Conservation (phyloP, 176 grass and related monocot species). For the Saccharum officinarum region DNA sequence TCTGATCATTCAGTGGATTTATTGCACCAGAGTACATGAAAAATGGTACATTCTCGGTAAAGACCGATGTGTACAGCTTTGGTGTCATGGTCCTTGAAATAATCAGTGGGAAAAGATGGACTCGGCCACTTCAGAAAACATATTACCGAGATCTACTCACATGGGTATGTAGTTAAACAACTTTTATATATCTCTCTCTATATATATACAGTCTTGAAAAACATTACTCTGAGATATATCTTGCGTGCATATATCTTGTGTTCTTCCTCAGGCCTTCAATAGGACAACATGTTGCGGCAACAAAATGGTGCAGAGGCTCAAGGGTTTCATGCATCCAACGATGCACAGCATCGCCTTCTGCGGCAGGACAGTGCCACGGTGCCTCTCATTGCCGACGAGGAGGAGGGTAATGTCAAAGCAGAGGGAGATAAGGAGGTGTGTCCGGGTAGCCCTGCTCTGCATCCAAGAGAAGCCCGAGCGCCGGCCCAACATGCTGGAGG, state of each 20-base stretch:
- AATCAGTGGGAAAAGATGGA: conserved; percentile 22
- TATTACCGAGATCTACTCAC: not conserved
- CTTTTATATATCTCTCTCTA: too few relatives aligned
- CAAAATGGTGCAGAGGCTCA: not conserved
- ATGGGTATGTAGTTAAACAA: not conserved
- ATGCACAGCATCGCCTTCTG: not conserved
- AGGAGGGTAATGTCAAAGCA: not conserved
- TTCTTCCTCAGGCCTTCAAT: not conserved
- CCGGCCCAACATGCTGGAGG: not conserved
- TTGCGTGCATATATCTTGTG: too few relatives aligned
- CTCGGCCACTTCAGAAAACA: not conserved
- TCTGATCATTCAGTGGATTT: conserved; percentile 1
- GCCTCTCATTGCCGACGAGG: conserved; percentile 10
- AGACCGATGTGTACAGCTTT: conserved; percentile 40
- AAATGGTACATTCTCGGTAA: not conserved
- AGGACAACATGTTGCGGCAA: not conserved
- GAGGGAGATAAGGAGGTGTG: not conserved
- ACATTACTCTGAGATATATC: not conserved
- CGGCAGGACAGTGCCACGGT: not conserved
- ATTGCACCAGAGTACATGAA: conserved; percentile 24
- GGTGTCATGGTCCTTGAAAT: conserved; percentile 34
- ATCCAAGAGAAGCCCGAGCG: not conserved
- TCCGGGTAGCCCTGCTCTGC: not conserved
- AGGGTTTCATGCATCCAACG: not conserved
- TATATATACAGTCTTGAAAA: too few relatives aligned